phyloP scores from a whole-genome alignment of 75 land plant genomes.

The Chamaecyparis obtusa region DNA sequence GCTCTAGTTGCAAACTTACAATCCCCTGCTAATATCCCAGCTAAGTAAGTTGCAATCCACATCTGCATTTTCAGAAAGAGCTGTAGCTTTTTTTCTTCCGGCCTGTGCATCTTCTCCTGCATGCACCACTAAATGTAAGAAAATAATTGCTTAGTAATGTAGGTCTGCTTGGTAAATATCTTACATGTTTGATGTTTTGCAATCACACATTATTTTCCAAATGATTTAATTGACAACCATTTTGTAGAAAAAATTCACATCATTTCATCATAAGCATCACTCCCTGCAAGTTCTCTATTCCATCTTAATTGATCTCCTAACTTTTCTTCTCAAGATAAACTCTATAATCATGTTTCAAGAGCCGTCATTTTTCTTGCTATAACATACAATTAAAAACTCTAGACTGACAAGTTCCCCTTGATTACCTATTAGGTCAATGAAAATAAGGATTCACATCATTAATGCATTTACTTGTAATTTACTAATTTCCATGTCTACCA shows the following conservation, averaged over 20 bases:
- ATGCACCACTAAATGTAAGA: background rate
- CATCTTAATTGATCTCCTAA: background rate
- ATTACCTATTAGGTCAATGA: background rate
- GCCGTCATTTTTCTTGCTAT: background rate
- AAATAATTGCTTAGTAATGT: background rate
- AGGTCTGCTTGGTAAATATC: too few species aligned
- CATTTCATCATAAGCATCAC: background rate
- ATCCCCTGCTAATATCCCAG: constrained; percentile 24
- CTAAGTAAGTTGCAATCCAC: constrained; percentile 10
- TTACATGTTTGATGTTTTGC: background rate
- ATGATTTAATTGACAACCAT: background rate
- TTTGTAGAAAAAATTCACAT: background rate
- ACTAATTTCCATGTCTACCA: background rate
- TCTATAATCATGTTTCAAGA: background rate
- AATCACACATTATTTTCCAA: background rate
- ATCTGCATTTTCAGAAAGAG: background rate
- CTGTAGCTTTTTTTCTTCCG: background rate
- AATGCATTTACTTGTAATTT: background rate
- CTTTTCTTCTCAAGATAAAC: background rate
- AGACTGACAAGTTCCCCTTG: background rate
- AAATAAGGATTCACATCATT: background rate
- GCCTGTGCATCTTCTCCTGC: background rate
- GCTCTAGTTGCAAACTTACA: constrained; percentile 8
- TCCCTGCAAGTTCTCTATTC: background rate
- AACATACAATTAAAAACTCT: background rate